Base-by-base conservation (phyloP, 2,329 filamentous ascomycete genomes). In the Pseudogymnoascus sp. region DNA sequence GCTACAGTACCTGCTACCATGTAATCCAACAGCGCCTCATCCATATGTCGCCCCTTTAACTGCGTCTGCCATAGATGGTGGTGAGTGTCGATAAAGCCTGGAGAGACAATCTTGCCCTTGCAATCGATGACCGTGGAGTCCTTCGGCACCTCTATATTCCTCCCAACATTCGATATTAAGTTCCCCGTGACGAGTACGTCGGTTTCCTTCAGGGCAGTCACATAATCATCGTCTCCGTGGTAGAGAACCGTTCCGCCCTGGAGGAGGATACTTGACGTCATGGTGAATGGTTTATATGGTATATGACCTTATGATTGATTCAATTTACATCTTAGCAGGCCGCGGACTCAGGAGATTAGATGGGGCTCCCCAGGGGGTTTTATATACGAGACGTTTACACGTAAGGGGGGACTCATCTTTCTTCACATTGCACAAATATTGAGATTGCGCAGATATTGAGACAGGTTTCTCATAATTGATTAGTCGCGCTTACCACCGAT, bases 1-100 rank as follows among this genome's bases (percentile, higher is more conserved):
- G 68, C 26, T 31, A 23, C 40, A 65, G 44, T 64, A 78, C 76
- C 76, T 53, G 71, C 67, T 4, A 72, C 66, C 69, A 78, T 71
- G 65, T 80, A 81, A 23, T 80, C 73, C 3, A 79, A 36, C n/a
- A 81, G 66, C 2, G 72, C 69, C 2, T 80, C 67, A 65, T 79
- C 68, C 0, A 71, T 73, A 71, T 76, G 74, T 15, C 73, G 68
- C 1, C 74, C 74, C 63, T 76, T 76, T 13, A 77, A 68, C 63
- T 76, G 72, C 0, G 75, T 76, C 67, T 70, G 68, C 69, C 68
- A 70, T 8, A 66, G 26, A 61, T 67, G 66, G 50, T 76, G 72
- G 64, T 76, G 75, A 0, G 74, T 76, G 66, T 77, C 74, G 10
- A 76, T 67, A 61, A 77, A 76, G 5, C 75, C 75, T 2, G 74